A percentile compares a stretch with the other conserved stretches of the same genome.
Evolutionary conservation across 768 basidiomycete genomes (phyloP).

Genomic region (Mycena vulgaris): DNA sequence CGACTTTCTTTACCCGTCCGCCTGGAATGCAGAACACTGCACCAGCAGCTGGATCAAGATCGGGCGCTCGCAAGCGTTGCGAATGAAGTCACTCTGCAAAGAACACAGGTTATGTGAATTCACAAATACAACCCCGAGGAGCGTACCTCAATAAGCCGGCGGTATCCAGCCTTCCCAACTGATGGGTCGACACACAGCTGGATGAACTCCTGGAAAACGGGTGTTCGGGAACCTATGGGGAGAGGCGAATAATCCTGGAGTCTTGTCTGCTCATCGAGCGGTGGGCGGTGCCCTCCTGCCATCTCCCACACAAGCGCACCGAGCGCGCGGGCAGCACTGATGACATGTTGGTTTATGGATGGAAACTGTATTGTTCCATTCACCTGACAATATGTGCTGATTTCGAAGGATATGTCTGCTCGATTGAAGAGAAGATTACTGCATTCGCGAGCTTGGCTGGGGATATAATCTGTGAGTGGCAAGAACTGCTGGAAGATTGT

Average conservation of each 20-base stretch:
- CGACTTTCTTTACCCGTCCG: too few species aligned
- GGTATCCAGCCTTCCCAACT: conserved; percentile 44
- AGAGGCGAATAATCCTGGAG: background rate
- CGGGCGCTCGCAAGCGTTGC: conserved; percentile 58
- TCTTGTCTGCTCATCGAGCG: conserved; percentile 41
- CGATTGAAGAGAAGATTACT: background rate
- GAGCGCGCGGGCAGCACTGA: conserved; percentile 62
- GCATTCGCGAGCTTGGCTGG: conserved; percentile 27
- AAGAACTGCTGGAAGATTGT: too few species aligned
- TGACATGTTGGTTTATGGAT: background rate
- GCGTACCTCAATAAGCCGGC: conserved; percentile 47
- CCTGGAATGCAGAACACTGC: conserved; percentile 51
- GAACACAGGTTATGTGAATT: background rate
- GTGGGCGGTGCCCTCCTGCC: conserved; percentile 64
- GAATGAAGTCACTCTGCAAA: conserved; percentile 52
- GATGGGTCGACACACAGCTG: conserved; percentile 42
- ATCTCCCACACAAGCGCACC: conserved; percentile 71
- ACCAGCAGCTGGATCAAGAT: conserved; percentile 57
- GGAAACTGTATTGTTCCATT: background rate
- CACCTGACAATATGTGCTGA: background rate
- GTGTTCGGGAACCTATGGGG: background rate
- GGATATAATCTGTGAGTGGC: background rate
- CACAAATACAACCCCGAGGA: too few species aligned
- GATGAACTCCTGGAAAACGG: conserved; percentile 40
- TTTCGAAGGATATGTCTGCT: background rate